Conservation (phyloP, 768 basidiomycete species). For the Suillus clintonianus region DNA sequence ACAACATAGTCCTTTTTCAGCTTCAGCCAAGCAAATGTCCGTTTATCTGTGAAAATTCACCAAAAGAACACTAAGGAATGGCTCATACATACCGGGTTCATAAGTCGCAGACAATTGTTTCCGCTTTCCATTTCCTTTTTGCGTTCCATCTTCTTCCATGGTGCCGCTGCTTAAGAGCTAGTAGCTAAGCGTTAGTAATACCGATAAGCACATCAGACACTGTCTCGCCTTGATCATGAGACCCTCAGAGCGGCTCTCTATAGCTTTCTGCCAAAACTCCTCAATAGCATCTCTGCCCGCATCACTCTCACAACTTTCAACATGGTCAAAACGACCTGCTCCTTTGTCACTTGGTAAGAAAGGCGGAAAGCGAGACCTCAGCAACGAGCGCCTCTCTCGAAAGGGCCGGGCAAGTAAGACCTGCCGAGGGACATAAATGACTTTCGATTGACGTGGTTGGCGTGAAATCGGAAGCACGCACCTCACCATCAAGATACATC, state of each 20-base stretch:
- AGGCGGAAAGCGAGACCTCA: slow-evolving; percentile 65
- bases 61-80: background rate
- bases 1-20: slow-evolving; percentile 91
- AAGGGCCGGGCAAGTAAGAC: slow-evolving; percentile 68
- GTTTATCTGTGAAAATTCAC: slow-evolving; percentile 54
- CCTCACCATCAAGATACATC: slow-evolving; percentile 82
- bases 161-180: slow-evolving; percentile 68
- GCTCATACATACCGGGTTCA: slow-evolving; percentile 56
- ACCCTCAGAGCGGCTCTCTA: slow-evolving; percentile 85
- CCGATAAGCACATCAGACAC: background rate
- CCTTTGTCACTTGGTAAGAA: slow-evolving; percentile 43
- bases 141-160: slow-evolving; percentile 34
- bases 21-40: slow-evolving; percentile 87
- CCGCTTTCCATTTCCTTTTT: slow-evolving; percentile 44
- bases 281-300: slow-evolving; percentile 63
- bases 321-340: slow-evolving; percentile 69
- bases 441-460: background rate
- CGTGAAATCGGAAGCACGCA: slow-evolving; percentile 35
- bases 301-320: slow-evolving; percentile 69
- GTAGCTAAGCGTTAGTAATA: slow-evolving; percentile 27
- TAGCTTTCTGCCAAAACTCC: slow-evolving; percentile 74
- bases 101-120: slow-evolving; percentile 85
- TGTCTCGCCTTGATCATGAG: slow-evolving; percentile 82
- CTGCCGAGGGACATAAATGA: slow-evolving; percentile 38
- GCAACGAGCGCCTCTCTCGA: slow-evolving; percentile 64